A percentile compares a stretch with the other conserved stretches of the same genome.
These are phyloP conservation scores for Podospora comata DNA, from an alignment of 495 filamentous ascomycete genomes.

Conservation along the genomic window DNA sequence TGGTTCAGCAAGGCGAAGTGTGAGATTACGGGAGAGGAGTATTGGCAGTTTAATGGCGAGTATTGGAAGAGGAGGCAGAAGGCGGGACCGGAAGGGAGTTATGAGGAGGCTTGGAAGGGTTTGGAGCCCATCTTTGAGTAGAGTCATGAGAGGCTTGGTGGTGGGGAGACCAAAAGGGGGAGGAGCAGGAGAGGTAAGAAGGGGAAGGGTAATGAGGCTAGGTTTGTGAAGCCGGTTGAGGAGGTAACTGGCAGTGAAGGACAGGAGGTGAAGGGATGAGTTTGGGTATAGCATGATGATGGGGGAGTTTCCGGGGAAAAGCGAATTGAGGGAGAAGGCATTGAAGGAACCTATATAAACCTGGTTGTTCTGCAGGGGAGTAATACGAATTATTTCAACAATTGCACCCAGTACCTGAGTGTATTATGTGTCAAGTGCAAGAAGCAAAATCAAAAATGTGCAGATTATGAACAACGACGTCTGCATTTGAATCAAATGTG, in stretches of 20 bases:
- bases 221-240: not conserved
- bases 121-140: conserved; percentile 45
- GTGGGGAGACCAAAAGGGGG: not conserved
- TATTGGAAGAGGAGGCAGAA: conserved; percentile 74
- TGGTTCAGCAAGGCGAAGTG: conserved; percentile 78
- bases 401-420: no score
- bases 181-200: not conserved
- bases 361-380: not conserved
- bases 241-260: not conserved
- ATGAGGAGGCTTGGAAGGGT: conserved; percentile 44
- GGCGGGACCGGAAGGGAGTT: conserved; percentile 48
- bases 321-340: not conserved
- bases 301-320: not conserved
- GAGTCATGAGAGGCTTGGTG: not conserved
- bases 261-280: not conserved
- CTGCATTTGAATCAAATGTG: no score
- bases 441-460: no score
- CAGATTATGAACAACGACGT: no score
- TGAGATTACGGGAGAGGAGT: conserved; percentile 80
- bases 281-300: not conserved
- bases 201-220: not conserved
- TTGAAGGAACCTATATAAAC: not conserved
- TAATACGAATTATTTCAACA: no score
- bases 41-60: conserved; percentile 81
- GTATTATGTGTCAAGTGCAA: no score